A percentile compares a stretch with the other conserved stretches of the same genome.
Evolutionary conservation across 129 eudicot genomes (phyloP).

Genomic region (Artemisia annua): DNA sequence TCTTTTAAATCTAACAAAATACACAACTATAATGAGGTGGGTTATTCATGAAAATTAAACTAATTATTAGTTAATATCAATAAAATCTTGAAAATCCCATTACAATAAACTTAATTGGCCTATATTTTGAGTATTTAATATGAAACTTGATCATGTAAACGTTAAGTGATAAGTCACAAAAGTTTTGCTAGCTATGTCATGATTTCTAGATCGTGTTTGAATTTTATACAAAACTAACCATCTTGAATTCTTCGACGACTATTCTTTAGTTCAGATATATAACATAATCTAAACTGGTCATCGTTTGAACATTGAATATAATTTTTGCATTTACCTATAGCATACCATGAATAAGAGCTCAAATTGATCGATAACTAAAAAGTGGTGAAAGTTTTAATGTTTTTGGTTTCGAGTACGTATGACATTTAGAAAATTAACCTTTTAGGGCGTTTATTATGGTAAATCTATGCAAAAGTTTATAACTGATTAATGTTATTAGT

Average conservation of each 20-base stretch:
- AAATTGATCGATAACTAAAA: too few species aligned
- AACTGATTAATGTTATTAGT: too few species aligned
- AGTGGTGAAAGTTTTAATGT: too few species aligned
- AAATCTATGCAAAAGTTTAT: too few species aligned
- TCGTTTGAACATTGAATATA: too few species aligned
- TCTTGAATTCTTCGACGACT: background rate
- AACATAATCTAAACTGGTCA: too few species aligned
- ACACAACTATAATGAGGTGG: conserved; percentile 36
- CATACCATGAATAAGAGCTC: too few species aligned
- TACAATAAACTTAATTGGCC: background rate
- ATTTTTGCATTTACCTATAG: too few species aligned
- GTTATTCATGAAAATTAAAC: conserved; percentile 9
- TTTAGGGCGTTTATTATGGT: too few species aligned
- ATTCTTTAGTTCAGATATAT: background rate
- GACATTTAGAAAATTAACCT: too few species aligned
- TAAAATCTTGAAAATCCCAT: conserved; percentile 14
- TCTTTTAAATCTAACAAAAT: background rate
- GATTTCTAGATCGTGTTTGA: background rate
- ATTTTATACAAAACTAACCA: background rate
- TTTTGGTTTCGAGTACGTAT: too few species aligned
- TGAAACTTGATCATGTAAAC: background rate
- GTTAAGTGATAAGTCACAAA: background rate
- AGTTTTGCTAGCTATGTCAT: too few species aligned
- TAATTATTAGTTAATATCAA: conserved; percentile 8
- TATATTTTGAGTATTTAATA: background rate